Evolutionary conservation across 2,329 filamentous ascomycete species (phyloP).

Genomic region (Penicillium sp.): DNA sequence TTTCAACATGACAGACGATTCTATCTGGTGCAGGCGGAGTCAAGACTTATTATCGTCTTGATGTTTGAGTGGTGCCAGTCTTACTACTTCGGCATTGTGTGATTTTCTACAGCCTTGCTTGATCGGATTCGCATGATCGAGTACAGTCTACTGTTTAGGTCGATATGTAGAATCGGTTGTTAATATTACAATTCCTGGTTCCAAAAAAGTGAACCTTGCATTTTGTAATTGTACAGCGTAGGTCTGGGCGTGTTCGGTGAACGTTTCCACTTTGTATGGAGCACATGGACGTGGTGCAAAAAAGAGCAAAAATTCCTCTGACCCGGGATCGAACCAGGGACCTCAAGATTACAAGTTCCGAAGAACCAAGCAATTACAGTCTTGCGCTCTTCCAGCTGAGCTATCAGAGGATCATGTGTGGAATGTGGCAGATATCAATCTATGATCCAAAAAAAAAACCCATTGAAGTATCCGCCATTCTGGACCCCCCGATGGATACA

Average conservation of each 20-base stretch:
- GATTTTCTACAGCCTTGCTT: slow-evolving; percentile 21
- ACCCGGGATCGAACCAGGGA: slow-evolving; percentile 7
- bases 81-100: slow-evolving; percentile 39
- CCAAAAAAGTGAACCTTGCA: background rate
- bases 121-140: slow-evolving; percentile 25
- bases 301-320: background rate
- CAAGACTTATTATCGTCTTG: slow-evolving; percentile 14
- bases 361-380: background rate
- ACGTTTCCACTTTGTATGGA: too few relatives aligned
- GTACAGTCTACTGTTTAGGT: slow-evolving; percentile 21
- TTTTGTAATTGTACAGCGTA: too few relatives aligned
- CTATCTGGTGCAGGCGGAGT: slow-evolving; percentile 45
- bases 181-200: slow-evolving; percentile 22
- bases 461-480: too few relatives aligned
- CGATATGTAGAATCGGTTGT: slow-evolving; percentile 24
- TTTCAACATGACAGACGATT: slow-evolving; percentile 47
- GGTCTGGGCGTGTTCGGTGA: too few relatives aligned
- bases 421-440: accelerated
- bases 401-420: background rate
- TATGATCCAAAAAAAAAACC: too few relatives aligned
- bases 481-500: background rate
- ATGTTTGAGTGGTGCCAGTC: slow-evolving; percentile 20
- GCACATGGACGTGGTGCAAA: too few relatives aligned
- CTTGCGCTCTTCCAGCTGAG: slow-evolving; percentile 9
- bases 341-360: slow-evolving; percentile 2